These are phyloP conservation scores for Suillus cothurnatus DNA, from an alignment of 768 basidiomycete species.

Conservation along the genomic window DNA sequence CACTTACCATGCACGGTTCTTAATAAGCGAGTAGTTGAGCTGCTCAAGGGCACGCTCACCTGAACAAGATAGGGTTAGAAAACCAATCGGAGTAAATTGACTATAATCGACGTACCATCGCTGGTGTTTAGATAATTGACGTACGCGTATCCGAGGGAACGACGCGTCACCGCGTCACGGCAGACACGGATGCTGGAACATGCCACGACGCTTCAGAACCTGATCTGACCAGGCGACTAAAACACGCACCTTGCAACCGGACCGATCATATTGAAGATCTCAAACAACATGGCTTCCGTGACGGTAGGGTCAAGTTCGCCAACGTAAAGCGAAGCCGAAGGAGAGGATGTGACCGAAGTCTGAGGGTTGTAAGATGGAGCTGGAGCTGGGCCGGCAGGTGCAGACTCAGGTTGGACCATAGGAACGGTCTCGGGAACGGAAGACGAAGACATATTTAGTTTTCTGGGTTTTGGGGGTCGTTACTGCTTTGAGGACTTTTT, in stretches of 20 bases:
- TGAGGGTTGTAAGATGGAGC: conserved; percentile 60
- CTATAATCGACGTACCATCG: conserved; percentile 66
- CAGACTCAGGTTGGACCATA: conserved; percentile 51
- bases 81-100: background rate
- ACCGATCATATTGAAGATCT: conserved; percentile 99
- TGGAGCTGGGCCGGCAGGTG: conserved; percentile 44
- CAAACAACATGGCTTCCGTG: conserved; percentile 99
- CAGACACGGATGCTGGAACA: conserved; percentile 91
- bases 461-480: conserved; percentile 71
- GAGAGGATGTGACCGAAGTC: conserved; percentile 58
- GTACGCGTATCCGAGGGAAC: conserved; percentile 99
- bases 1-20: conserved; percentile 90
- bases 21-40: conserved; percentile 99
- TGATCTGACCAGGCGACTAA: background rate
- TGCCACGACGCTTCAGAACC: background rate
- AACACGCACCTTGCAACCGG: conserved; percentile 88
- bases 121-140: conserved; percentile 97
- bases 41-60: conserved; percentile 98
- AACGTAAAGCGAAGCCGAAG: conserved; percentile 95
- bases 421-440: conserved; percentile 56
- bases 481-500: conserved; percentile 93
- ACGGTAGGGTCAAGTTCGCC: conserved; percentile 98
- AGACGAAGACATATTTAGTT: conserved; percentile 61
- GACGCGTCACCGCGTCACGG: conserved; percentile 99
- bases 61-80: conserved; percentile 31